These are phyloP conservation scores for Coemansia erecta DNA, from an alignment of 192 early-diverging fungal species.

Conservation along the genomic window DNA sequence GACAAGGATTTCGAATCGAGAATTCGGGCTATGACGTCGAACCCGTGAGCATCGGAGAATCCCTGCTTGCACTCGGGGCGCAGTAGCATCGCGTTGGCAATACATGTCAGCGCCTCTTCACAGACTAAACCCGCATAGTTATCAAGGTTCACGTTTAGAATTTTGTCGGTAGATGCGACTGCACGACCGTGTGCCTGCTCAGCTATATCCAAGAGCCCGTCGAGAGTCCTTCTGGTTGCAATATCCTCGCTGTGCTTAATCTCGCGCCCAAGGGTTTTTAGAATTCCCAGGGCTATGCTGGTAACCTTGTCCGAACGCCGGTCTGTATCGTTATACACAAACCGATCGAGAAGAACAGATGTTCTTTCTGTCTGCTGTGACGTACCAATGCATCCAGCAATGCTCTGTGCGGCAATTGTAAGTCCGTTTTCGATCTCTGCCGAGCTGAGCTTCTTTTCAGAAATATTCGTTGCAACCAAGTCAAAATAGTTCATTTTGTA, in stretches of 20 bases:
- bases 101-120: conserved; percentile 42
- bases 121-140: conserved; percentile 11
- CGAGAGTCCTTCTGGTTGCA: conserved; percentile 12
- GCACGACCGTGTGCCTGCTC: neutral
- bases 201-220: conserved; percentile 24
- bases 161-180: neutral
- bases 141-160: neutral
- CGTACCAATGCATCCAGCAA: neutral
- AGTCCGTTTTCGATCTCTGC: conserved; percentile 28
- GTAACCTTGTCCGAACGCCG: conserved; percentile 19
- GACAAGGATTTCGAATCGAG: neutral
- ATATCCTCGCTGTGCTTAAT: conserved; percentile 18
- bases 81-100: conserved; percentile 47
- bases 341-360: conserved; percentile 19
- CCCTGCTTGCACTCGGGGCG: conserved; percentile 17
- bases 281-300: conserved; percentile 26
- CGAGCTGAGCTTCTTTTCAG: neutral
- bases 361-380: neutral
- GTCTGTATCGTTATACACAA: conserved; percentile 34
- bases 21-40: conserved; percentile 9
- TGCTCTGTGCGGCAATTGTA: conserved; percentile 6
- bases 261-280: conserved; percentile 33
- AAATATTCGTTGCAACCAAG: conserved; percentile 4
- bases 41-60: conserved; percentile 11
- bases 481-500: conserved; percentile 26